These are phyloP conservation scores for Dictyostelium discoideum DNA, from an alignment of 78 protist genomes.

Conservation along the genomic window dicty_2.7 NC_007090.3:2558501-2559000, in stretches of 20 bases:
- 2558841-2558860: constrained; percentile 12
- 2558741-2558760: constrained; percentile 88
- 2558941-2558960: constrained; percentile 22
- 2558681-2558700: neutral
- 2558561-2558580: constrained; percentile 86
- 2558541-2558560: constrained; percentile 89
- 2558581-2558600: constrained; percentile 45
- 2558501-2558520: constrained; percentile 87
- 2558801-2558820: constrained; percentile 98
- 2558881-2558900: neutral
- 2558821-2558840: constrained; percentile 85
- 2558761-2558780: constrained; percentile 93
- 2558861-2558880: neutral
- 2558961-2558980: constrained; percentile 59
- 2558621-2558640: constrained; percentile 59
- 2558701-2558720: constrained; percentile 40
- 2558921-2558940: neutral
- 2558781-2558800: constrained; percentile 95
- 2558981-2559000: neutral
- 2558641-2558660: constrained; percentile 1
- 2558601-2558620: constrained; percentile 42
- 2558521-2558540: constrained; percentile 87
- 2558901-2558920: neutral
- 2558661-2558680: constrained; percentile 40
- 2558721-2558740: constrained; percentile 46